Evolutionary conservation across 2,329 filamentous ascomycete species (phyloP), one percentile per base, ranked within the genome.

Genomic region (Fusarium ramigenum): DNA sequence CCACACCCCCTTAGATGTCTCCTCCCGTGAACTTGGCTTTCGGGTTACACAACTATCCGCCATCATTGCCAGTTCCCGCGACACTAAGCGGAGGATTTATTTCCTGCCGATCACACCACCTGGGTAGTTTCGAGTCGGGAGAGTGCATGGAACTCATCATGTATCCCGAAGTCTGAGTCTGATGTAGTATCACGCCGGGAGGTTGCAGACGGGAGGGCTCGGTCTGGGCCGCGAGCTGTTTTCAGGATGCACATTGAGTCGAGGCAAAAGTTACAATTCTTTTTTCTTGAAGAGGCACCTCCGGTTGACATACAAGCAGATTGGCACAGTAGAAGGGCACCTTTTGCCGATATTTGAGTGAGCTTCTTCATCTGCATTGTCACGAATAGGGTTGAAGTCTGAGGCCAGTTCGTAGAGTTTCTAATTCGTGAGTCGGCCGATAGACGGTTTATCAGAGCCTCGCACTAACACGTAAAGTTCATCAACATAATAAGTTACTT

Each of bases 1-100:
- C 30, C 43, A 52, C 57, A 63, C 63, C 53, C 53, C 67, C 36
- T 39, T 52, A 11, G 43, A 72, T 63, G 63, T 54, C 49, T 68
- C 57, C 43, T 72, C 63, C 58, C 68, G 53, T 67, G 40, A 58
- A 67, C 69, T 71, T 47, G 57, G 28, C 52, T 54, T 28, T 63
- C 32, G 44, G 30, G 69, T 72, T 58, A 58, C 68, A 72, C 58
- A 68, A 34, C 25, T 39, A 71, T 53, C 53, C 42, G 37, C 23
- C 30, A 54, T 60, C 43, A 47, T 59, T 44, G 34, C 57, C 49
- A 50, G 58, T 40, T 72, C 53, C 68, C 63, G 52, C 30, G 30
- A 42, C 46, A 50, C 52, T 32, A 63, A 54, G 46, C 63, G 53
- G 62, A 44, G 34, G 36, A 39, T 46, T 50, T 43, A 25, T 58